phyloP scores from a whole-genome alignment of 495 filamentous ascomycete genomes.

The Penicillium ochrochloron region DNA sequence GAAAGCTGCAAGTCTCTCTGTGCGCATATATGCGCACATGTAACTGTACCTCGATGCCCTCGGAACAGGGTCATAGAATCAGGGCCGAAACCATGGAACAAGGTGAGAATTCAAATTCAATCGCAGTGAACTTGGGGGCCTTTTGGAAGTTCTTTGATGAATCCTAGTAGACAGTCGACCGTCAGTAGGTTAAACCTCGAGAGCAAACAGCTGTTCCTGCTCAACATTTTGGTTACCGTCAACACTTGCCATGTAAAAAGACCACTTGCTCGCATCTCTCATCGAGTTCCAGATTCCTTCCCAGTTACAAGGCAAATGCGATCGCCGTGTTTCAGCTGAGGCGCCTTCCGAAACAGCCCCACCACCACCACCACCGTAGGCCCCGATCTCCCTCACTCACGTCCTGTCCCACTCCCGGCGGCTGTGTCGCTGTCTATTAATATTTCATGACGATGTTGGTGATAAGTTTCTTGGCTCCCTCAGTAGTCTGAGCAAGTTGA shows the following conservation, averaged over 20 bases:
- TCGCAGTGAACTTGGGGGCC: neutral
- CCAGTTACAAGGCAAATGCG: neutral
- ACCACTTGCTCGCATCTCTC: neutral
- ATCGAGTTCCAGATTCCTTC: neutral
- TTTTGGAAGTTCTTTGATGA: neutral
- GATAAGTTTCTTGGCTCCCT: neutral
- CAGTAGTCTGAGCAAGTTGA: neutral
- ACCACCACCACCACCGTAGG: conserved; percentile 23
- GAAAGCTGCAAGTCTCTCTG: conserved; percentile 3
- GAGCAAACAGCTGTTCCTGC: neutral
- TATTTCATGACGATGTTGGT: conserved; percentile 26
- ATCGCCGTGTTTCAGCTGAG: conserved; percentile 33
- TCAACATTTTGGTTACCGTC: neutral
- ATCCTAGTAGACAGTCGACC: neutral
- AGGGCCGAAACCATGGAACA: conserved; percentile 12
- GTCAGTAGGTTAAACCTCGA: neutral
- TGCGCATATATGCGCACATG: neutral
- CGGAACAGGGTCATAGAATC: neutral
- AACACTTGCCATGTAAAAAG: neutral
- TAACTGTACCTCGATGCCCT: neutral
- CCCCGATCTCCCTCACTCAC: conserved; percentile 27
- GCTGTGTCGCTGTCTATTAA: conserved; percentile 39
- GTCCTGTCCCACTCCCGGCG: conserved; percentile 25
- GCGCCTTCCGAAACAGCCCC: conserved; percentile 43
- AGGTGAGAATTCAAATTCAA: conserved; percentile 11